Evolutionary conservation across 2,329 filamentous ascomycete species (phyloP), one percentile per base, ranked within the genome.

Genomic region (Microcyclospora pomicola): DNA sequence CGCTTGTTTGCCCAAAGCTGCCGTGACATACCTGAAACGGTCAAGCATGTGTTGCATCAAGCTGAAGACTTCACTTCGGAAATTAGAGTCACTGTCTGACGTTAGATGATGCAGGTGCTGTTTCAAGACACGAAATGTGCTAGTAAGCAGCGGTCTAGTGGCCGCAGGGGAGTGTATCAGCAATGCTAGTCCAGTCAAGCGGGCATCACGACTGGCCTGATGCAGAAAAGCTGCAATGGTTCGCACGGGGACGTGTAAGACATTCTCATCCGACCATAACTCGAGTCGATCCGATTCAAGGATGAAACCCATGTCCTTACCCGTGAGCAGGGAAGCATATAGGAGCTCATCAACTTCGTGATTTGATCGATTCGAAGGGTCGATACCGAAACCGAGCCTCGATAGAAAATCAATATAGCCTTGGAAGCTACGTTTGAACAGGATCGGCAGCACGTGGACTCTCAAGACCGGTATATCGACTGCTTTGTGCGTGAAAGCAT

Each of bases 1-100:
- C 7, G 36, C 36, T 28, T 49, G 44, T 37, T 49, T 50, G 6
- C 44, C 37, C 14, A 80, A 59, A 9, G 70, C 67, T 13, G 71
- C 68, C 13, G 80, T 74, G 9, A 78, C 73, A 15, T 77, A 77
- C 46, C 80, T 72, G 4, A 93, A 64, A 32, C 87, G 77, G 49
- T 81, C 78, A 41, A 87, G 74, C 56, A 96, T 75, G 49, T 79
- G 77, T 43, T 83, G 79, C 2, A 80, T 75, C 44, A 82, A 73
- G 15, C 77, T 76, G 16, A 88, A 68, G 2, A 92, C 69, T 48
- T 93, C 84, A 41, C 87, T 80, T 40, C 91, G 76, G 47, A 87
- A 81, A 50, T 88, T 85, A 5, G 88, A 78, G 54, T 95, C 86
- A 0, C 82, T 77, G 45, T 95, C 87, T 2, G 84, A 75, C 54